Evolutionary conservation across 202 grass and related monocot genomes (phyloP), one percentile per base, ranked within the genome.

Genomic region (Hordeum pubiflorum): DNA sequence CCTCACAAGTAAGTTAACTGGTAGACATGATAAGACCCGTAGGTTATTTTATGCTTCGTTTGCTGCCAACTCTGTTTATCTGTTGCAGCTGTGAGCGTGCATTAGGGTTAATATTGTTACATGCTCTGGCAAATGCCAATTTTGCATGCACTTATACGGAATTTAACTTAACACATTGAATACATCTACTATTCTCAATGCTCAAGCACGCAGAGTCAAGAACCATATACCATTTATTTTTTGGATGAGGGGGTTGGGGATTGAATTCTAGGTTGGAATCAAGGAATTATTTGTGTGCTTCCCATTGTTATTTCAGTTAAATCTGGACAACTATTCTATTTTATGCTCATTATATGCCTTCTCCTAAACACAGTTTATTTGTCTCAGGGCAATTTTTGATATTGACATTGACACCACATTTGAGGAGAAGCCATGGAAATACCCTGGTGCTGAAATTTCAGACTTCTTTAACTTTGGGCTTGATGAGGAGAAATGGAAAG

Each of bases 381-480:
- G 71, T 23, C 33, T 24, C 84, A 99, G 97, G 91, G 85, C 87
- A 69, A 86, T 96, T 69, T 96, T 92, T 90, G 93, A 99, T 85
- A 83, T 99, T 63, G 97, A 96, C n/a, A 79, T 87, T 58, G 91
- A 96, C 82, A 81, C 87, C n/a, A 52, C 83, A 75, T 99, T 99
- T 81, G 97, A 99, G 80, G 97, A 99, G 76, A 99, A 99, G 79
- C 97, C 97, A 88, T 99, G 97, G 97, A 96, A 82, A 84, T 60
- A 96, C 79, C 85, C 97, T 87, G 91, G 91, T 81, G 89, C 86
- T 59, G 97, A 99, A 68, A 81, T 84, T 68, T 90, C 91, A 57
- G 93, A 99, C 61, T 99, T 89, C 62, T 99, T 99, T 71, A 99
- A 99, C 80, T 99, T 99, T 73, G 93, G 81, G 54, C 61, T 99